phyloP scores from a whole-genome alignment of 1,284 basidiomycete genomes.

The Leccinum laetum region DNA sequence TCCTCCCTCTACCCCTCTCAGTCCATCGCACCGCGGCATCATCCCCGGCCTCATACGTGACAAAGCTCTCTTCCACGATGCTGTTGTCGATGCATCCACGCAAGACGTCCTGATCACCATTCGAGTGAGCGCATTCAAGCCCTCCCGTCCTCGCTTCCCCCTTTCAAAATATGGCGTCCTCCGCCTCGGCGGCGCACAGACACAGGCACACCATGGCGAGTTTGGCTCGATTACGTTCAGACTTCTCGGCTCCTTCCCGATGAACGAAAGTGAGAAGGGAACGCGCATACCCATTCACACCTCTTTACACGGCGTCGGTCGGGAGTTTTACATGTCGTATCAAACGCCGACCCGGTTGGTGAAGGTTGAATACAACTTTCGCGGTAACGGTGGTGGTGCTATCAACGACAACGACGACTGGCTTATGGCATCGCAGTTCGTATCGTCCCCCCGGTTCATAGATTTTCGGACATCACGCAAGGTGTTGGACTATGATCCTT shows the following conservation, averaged over 20 bases:
- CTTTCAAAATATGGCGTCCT: constrained; percentile 9
- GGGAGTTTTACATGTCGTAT: constrained; percentile 9
- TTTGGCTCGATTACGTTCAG: constrained; percentile 9
- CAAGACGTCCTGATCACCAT: constrained; percentile 16
- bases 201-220: neutral
- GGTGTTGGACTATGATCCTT: constrained; percentile 24
- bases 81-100: constrained; percentile 9
- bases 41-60: constrained; percentile 3
- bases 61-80: constrained; percentile 12
- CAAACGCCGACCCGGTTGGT: neutral
- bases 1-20: neutral
- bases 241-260: constrained; percentile 2
- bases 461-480: neutral
- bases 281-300: neutral
- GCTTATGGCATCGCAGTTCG: neutral
- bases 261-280: neutral
- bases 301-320: constrained; percentile 16
- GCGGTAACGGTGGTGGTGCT: neutral
- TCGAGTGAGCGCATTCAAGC: constrained; percentile 2
- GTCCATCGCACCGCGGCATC: constrained; percentile 12
- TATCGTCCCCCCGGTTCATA: neutral
- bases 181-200: neutral
- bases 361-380: constrained; percentile 16
- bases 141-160: constrained; percentile 1
- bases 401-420: neutral